Base-by-base conservation (phyloP, 2,329 filamentous ascomycete species). In the Cylindrodendrum hubeiense region DNA sequence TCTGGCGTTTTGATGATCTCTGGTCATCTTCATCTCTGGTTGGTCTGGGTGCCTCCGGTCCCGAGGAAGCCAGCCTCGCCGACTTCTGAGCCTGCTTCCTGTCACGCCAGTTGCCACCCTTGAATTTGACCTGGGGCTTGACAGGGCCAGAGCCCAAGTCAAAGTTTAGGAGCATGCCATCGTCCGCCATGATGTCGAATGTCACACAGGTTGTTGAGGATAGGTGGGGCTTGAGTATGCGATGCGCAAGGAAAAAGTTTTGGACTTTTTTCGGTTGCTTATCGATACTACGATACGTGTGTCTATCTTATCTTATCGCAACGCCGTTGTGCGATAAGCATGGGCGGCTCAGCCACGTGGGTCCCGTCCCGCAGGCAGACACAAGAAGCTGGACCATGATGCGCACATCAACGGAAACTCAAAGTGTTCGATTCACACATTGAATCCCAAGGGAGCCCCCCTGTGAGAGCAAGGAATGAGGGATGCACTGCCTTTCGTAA, bases 101-200 rank as follows among this genome's bases (percentile, higher is more conserved):
- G 77, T 97, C 95, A 76, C 93, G 92, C 96, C 96, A 99, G 73
- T 89, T 89, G n/a, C 96, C 96, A 71, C 96, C 96, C 78, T 92
- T 96, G 79, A 97, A 93, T 71, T 86, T 89, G 66, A 87, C 83
- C 58, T 87, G 82, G 6, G 87, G 84, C 65, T 90, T 86, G 58
- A 93, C 78, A 13, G 91, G 87, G 19, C 84, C 87, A 66, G 93
- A 90, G 28, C 89, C 87, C 62, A 97, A 84, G 73, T 94, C 90
- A 78, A 98, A 98, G 75, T 98, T 98, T 77, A 98, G 85, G 62
- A 98, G 87, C 89, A 99, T 92, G 72, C 94, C 94, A 90, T 97
- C 93, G 84, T 98, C 95, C 55, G 93, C 93, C 95, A 98, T 98
- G 66, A 39, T 69, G 59, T 65, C 57, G 53, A 53, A 65, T 65